A percentile compares a stretch with the other conserved stretches of the same genome.
These are phyloP conservation scores for Gynostemma pentaphyllum DNA, from an alignment of 306 rosid species.

Conservation along the genomic window DNA sequence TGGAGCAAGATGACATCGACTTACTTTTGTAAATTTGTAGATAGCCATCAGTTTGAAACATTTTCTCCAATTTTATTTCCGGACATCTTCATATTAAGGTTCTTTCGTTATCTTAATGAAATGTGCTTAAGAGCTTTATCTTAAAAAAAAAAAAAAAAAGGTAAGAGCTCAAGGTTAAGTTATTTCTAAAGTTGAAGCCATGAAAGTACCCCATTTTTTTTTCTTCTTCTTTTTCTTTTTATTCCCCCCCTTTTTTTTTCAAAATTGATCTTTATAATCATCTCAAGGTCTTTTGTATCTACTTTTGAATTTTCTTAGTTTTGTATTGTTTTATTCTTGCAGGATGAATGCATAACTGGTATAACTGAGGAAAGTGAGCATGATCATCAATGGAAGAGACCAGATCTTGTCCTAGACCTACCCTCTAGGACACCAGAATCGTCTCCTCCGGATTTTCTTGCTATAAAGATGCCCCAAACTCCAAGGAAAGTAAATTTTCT, in stretches of 20 bases:
- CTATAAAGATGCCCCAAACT: slow-evolving; percentile 63
- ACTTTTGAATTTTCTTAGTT: neutral
- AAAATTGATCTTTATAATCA: no score
- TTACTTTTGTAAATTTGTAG: neutral
- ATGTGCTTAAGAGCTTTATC: no score
- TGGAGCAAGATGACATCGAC: neutral
- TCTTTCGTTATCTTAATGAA: no score
- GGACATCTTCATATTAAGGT: neutral
- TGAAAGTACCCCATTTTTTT: slow-evolving; percentile 2
- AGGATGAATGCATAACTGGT: slow-evolving; percentile 48
- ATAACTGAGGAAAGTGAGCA: slow-evolving; percentile 25
- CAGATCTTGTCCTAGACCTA: slow-evolving; percentile 48
- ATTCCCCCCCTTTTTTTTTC: no score
- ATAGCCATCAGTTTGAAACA: neutral
- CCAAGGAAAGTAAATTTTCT: slow-evolving; percentile 81
- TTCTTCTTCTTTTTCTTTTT: neutral
- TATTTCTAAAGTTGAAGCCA: neutral
- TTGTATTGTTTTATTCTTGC: neutral
- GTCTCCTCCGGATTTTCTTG: slow-evolving; percentile 29
- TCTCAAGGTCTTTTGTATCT: no score
- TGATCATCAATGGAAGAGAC: slow-evolving; percentile 40
- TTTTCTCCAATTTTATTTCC: neutral
- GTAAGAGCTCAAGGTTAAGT: no score
- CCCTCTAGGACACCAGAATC: slow-evolving; percentile 38
- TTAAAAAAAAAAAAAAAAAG: no score